Evolutionary conservation across 306 rosid species (phyloP), one percentile per base, ranked within the genome.

Genomic region (Rubus parviflorus): DNA sequence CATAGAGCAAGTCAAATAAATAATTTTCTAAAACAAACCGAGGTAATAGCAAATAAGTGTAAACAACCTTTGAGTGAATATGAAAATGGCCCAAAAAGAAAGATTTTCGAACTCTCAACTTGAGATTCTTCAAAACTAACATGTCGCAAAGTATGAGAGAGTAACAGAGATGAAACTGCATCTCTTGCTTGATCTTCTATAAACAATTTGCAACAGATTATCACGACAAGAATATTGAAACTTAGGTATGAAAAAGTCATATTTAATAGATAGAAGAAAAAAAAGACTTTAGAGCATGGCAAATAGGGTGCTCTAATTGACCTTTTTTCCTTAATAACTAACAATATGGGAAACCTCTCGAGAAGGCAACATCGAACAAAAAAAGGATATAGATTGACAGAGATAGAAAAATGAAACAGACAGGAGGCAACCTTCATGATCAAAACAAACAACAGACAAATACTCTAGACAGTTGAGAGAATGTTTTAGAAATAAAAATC

Each of bases 401-500:
- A 30, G 35, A 30, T 30, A 30, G 35, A 40, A 47, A 22, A 6
- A 6, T 35, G 9, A 25, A 6, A 15, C 20, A 22, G 68, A 56
- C 1, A 52, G 9, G n/a, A 51, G 63, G 53, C 9, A 0, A 4
- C 35, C 38, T 20, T 38, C 19, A 14, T 35, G 57, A 54, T 11
- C 47, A 52, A 70, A 63, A 30, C 3, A 47, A 57, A 2, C 35
- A 64, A 71, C 35, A 70, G 20, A 53, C 2, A n/a, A 43, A 45
- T 61, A 58, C 40, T 57, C 38, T 19, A 54, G 60, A 72, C 60
- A 73, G 42, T 35, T 68, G 13, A 30, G n/a, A 70, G 15, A 73
- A 75, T 19, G 57, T 69, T 17, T 23, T 70, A 23, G 76, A 77
- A 75, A 68, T 54, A 68, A 23, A 77, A 43, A 38, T 40, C 87